Percentiles rank a stretch among this genome's conserved stretches.
phyloP scores from a whole-genome alignment of 73 alveolate species.

The Paramecium tetraurelia region DNA sequence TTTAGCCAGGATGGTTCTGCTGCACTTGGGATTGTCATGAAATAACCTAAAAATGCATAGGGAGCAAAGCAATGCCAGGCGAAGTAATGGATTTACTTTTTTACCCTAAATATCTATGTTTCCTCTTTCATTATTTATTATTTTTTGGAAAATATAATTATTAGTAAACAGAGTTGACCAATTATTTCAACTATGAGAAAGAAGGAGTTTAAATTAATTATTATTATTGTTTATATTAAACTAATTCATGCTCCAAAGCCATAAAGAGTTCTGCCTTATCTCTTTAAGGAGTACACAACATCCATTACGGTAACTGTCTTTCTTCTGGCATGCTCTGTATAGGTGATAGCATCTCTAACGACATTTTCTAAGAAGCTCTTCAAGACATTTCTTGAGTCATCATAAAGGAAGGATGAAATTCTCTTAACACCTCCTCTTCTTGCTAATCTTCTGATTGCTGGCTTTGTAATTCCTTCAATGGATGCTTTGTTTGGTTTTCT shows the following conservation, averaged over 20 bases:
- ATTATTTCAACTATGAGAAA: not conserved
- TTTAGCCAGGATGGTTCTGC: conserved; percentile 47
- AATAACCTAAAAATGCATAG: conserved; percentile 10
- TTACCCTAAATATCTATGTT: not conserved
- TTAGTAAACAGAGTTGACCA: not conserved
- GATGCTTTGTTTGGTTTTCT: conserved; percentile 72
- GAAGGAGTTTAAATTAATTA: not conserved
- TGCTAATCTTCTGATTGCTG: conserved; percentile 92
- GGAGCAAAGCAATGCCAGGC: conserved; percentile 45
- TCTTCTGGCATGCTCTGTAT: conserved; percentile 88
- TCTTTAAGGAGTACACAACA: conserved; percentile 83
- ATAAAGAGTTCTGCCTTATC: conserved; percentile 85
- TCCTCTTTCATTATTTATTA: not conserved
- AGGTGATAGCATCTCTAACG: conserved; percentile 80
- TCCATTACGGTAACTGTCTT: conserved; percentile 86
- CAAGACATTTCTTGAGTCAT: conserved; percentile 82
- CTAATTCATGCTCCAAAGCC: conserved; percentile 71
- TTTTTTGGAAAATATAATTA: not conserved
- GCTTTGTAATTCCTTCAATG: conserved; percentile 84
- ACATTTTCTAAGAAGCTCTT: conserved; percentile 78
- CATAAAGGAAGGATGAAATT: conserved; percentile 78
- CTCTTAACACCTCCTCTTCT: conserved; percentile 95
- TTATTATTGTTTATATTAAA: not conserved
- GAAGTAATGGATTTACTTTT: not conserved
- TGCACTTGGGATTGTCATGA: conserved; percentile 22